Base-by-base conservation (phyloP, 1,284 basidiomycete genomes). In the Ustanciosporium gigantosporum region DNA sequence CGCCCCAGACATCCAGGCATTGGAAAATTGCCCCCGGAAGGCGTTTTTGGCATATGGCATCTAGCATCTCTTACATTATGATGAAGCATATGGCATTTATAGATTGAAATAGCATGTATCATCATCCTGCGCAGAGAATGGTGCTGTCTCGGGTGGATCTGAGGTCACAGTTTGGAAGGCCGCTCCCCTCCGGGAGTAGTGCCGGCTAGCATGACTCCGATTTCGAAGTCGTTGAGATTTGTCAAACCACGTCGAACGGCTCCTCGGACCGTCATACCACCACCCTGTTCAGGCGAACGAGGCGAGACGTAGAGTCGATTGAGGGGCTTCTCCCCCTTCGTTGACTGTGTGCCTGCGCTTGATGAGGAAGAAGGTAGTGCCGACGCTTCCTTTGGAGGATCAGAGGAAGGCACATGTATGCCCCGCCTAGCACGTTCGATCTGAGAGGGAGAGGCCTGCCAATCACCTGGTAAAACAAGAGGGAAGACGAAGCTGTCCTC, bases 251-350 rank as follows among this genome's bases (percentile, higher is more conserved):
- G 40, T 13, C 71, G 46, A 14, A 59, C 53, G 0, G 57, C 60
- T 4, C 71, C 71, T 5, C 53, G 39, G 6, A 72, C 65, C 5
- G 65, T 65, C 52, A 74, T 51, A 8, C 70, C 70, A 0, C 71
- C 71, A 1, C 71, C 71, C 11, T 66, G 52, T 34, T 57, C 58
- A 5, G 39, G 35, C 0, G 61, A 20, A 7, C 71, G 42, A 2
- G 71, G 71, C 11, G 67, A 65, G 41, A 72, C 69, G 41, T 68
- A 68, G 13, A 74, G 46, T 24, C 71, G 21, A 31, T 74, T 74
- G 17, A 72, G 44, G 13, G 68, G 48, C 36, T 29, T 48, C 14
- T 8, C 4, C 14, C 32, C 17, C 9, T 35, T 19, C 9, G 14
- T 35, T 35, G n/a, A 23, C 5, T 7, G 9, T 11, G 41, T 11